Evolutionary conservation across 2,329 filamentous ascomycete genomes (phyloP).

Genomic region (Phaeophleospora eucalypticola): DNA sequence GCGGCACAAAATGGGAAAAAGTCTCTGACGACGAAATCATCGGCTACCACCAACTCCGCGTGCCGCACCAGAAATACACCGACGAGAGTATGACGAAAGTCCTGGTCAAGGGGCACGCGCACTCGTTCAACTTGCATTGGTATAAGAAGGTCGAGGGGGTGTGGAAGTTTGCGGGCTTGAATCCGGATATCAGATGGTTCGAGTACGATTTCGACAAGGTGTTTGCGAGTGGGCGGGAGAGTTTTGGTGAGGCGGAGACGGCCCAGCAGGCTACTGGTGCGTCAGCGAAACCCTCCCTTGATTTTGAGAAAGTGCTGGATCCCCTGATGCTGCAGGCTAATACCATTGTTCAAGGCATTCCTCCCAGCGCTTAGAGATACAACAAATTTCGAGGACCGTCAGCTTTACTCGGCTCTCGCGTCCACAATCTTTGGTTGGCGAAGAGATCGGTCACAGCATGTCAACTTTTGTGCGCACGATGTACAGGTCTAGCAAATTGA

Average conservation of each 20-base stretch:
- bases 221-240: slow-evolving; percentile 47
- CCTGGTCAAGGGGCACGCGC: slow-evolving; percentile 53
- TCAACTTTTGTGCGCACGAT: background rate
- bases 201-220: slow-evolving; percentile 56
- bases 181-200: slow-evolving; percentile 52
- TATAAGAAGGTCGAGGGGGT: slow-evolving; percentile 56
- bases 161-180: slow-evolving; percentile 56
- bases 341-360: slow-evolving; percentile 21
- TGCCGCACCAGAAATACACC: slow-evolving; percentile 55
- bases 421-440: too few species aligned
- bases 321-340: slow-evolving; percentile 20
- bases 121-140: slow-evolving; percentile 52
- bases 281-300: too few species aligned
- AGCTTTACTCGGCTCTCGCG: too few species aligned
- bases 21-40: slow-evolving; percentile 46
- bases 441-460: too few species aligned
- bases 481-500: background rate
- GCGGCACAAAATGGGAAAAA: slow-evolving; percentile 51
- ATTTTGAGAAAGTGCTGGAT: slow-evolving; percentile 15
- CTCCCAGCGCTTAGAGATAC: slow-evolving; percentile 11
- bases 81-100: slow-evolving; percentile 47
- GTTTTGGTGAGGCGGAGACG: slow-evolving; percentile 31
- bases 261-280: slow-evolving; percentile 35
- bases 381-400: too few species aligned
- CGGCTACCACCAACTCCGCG: slow-evolving; percentile 54